phyloP scores from a whole-genome alignment of 495 filamentous ascomycete genomes.

The Xanthoparmelia taractica region DNA sequence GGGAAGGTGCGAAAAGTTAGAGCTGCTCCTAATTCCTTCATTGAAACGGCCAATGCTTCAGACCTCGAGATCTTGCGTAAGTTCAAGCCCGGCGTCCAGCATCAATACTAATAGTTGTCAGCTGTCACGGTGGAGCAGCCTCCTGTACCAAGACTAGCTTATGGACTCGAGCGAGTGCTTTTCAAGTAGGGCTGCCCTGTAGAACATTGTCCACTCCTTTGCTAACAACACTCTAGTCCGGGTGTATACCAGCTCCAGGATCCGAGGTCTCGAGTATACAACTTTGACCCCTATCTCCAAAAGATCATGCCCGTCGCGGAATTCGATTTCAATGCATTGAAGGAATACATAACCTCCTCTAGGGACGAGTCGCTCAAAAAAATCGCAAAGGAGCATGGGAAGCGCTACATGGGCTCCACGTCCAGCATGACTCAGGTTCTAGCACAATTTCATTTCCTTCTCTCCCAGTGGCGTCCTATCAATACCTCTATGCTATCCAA shows the following conservation, averaged over 20 bases:
- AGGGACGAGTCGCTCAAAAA: conserved; percentile 59
- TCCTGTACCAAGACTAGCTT: conserved; percentile 62
- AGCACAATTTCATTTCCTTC: conserved; percentile 84
- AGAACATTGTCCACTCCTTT: neutral
- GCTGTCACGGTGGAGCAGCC: conserved; percentile 47
- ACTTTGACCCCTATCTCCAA: conserved; percentile 91
- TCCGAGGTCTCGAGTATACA: conserved; percentile 77
- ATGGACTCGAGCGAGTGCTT: conserved; percentile 79
- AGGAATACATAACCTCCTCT: conserved; percentile 82
- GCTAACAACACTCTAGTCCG: conserved; percentile 42
- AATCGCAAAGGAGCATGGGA: conserved; percentile 57
- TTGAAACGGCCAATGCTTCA: conserved; percentile 19
- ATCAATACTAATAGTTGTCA: conserved; percentile 26
- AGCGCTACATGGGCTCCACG: conserved; percentile 88
- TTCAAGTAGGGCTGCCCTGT: conserved; percentile 59
- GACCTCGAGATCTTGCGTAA: conserved; percentile 21
- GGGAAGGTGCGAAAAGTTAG: neutral
- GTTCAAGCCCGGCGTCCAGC: neutral
- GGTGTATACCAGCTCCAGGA: conserved; percentile 90
- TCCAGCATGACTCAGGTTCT: conserved; percentile 90
- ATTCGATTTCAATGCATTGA: conserved; percentile 83
- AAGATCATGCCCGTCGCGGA: conserved; percentile 84
- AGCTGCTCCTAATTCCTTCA: neutral
- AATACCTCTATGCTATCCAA: conserved; percentile 58
- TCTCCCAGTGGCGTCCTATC: conserved; percentile 73